Evolutionary conservation across 495 filamentous ascomycete species (phyloP), one percentile per base, ranked within the genome.

Genomic region (Saxophila tyrrhenica): DNA sequence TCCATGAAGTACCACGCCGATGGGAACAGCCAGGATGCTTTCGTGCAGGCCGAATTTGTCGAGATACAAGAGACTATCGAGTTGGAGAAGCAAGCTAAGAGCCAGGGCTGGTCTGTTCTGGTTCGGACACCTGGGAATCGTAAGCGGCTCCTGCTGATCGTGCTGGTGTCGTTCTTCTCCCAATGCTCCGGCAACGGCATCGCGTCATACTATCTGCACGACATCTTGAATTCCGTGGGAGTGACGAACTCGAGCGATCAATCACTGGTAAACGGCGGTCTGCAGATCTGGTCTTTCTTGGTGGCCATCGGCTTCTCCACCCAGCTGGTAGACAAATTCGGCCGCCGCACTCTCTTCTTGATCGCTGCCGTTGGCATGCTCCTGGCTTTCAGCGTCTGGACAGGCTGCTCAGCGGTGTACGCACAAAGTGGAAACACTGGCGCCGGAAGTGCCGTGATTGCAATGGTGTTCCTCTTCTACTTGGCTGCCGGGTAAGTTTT

Each of bases 1-100:
- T 8, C 68, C 72, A 35, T 19, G 59, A 39, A 56, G 43, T 59
- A 59, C 67, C 80, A 83, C 62, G 78, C 73, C 60, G 74, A 78
- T 63, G 80, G 79, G 51, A 64, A 82, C 60, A 56, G 39, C 24
- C 63, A 78, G 23, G 68, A 82, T 65, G 71, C 76, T 29, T 73
- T 78, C 32, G 80, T 82, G 20, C 74, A 81, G 62, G 77, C 75
- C 59, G 79, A 83, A 63, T 82, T 69, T 70, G 39, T 38, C 8
- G 68, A 70, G 50, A 68, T 70, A 35, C 52, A 55, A n/a, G 62
- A 60, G 22, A 64, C 68, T 20, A 50, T 63, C 9, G 57, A 66
- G 41, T 38, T 68, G 21, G 68, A 70, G 54, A 47, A 51, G 41
- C 42, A 29, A 11, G n/a, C 19, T 19, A 44, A 20, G 32, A 51